A percentile compares a stretch with the other conserved stretches of the same genome.
Evolutionary conservation across 495 filamentous ascomycete genomes (phyloP).

Genomic region (Penicillium waksmanii): DNA sequence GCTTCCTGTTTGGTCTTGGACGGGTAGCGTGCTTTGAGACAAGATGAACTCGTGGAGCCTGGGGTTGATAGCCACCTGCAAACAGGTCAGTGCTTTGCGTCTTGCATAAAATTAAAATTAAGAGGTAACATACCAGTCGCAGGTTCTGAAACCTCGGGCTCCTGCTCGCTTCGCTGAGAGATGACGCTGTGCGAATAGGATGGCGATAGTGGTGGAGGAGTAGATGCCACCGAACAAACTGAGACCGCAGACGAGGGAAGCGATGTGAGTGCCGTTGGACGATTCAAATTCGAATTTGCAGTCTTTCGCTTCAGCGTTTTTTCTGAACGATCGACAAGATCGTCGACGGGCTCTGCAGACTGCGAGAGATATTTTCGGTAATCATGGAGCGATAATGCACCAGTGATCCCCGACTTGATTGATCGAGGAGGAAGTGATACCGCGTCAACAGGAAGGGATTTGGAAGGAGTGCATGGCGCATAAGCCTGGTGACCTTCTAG

Average conservation of each 20-base stretch:
- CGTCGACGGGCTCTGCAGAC: constrained; percentile 28
- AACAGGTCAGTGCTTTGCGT: constrained; percentile 20
- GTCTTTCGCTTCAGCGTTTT: constrained; percentile 43
- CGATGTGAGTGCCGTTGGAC: constrained; percentile 23
- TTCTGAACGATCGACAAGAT: constrained; percentile 32
- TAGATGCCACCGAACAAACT: constrained; percentile 41
- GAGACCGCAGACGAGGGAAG: constrained; percentile 31
- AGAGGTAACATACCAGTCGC: constrained; percentile 26
- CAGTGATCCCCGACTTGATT: constrained; percentile 28
- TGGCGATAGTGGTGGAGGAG: constrained; percentile 47
- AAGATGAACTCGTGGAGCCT: constrained; percentile 29
- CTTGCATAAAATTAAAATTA: constrained; percentile 3
- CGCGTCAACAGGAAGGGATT: constrained; percentile 25
- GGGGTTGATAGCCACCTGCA: constrained; percentile 21
- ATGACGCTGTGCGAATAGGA: constrained; percentile 46
- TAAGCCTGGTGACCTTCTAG: constrained; percentile 19
- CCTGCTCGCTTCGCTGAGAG: constrained; percentile 39
- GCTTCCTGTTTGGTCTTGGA: constrained; percentile 33
- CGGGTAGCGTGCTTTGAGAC: constrained; percentile 29
- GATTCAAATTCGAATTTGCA: constrained; percentile 39
- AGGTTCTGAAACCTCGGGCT: constrained; percentile 34
- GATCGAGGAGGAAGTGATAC: constrained; percentile 29
- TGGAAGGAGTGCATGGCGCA: constrained; percentile 25
- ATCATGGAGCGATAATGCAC: constrained; percentile 37
- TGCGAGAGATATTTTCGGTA: constrained; percentile 40